Evolutionary conservation across 1,284 basidiomycete genomes (phyloP), one percentile per base, ranked within the genome.

Genomic region (Naganishia albida): DNA sequence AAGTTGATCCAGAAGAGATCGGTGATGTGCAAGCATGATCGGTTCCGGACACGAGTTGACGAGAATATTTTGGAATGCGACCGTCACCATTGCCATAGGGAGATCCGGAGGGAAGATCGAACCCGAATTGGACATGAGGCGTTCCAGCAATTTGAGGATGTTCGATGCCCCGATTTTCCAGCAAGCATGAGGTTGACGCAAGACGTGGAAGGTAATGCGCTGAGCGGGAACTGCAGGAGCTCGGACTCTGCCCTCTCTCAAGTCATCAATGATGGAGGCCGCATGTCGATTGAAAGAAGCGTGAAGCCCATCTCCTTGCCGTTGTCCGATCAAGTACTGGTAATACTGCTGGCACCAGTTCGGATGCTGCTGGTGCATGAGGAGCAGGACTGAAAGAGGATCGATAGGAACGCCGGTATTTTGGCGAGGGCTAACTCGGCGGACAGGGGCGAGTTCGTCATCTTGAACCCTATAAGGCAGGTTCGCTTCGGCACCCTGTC

Each of bases 361-460:
- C 13, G 57, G 46, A 48, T 60, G 38, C n/a, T 34, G 57, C 23
- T 60, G 57, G 39, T 60, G 57, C 7, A 60, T 7, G 18, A 50
- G 30, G 12, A 60, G 46, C 16, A 60, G 28, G 20, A 40, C 46
- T 23, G 57, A 49, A 34, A 60, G 20, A 4, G 57, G 57, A 26
- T 60, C 57, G 23, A 60, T 34, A 8, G n/a, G 46, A 7, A 50
- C 4, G 8, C 38, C 57, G 34, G 12, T 28, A 15, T 28, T 15
- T 3, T 60, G 46, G n/a, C 57, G 57, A 38, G 34, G 57, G 23
- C 46, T 60, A 23, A 60, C 39, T 7, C 57, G 57, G 23, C 57
- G 57, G 25, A 30, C 20, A 7, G 38, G 13, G 1, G 46, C 46
- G 26, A 60, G 57, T 26, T 60, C 57, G 44, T 50, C 1, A n/a